A percentile compares a stretch with the other conserved stretches of the same genome.
phyloP scores from a whole-genome alignment of 139 green algal species.

The Mychonastes homosphaera region DNA sequence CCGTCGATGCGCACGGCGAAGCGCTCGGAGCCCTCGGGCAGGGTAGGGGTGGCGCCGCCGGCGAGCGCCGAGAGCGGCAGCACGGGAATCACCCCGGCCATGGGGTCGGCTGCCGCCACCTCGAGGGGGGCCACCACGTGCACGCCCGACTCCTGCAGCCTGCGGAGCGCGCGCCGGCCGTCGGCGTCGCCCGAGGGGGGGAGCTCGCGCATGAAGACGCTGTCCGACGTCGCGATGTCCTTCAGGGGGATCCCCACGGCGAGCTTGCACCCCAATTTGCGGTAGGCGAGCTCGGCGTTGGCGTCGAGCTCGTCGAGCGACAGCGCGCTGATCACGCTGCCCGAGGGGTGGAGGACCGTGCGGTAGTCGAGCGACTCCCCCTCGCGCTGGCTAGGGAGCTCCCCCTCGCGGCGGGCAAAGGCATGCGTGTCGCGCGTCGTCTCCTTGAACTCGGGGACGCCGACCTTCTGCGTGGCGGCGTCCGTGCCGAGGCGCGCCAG shows the following conservation, averaged over 20 bases:
- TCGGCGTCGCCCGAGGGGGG: constrained; percentile 42
- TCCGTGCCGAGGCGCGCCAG: constrained; percentile 68
- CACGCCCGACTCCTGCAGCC: constrained; percentile 80
- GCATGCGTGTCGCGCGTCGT: constrained; percentile 73
- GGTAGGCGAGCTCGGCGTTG: constrained; percentile 57
- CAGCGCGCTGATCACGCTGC: constrained; percentile 45
- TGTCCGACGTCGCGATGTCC: constrained; percentile 90
- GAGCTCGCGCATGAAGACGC: constrained; percentile 72
- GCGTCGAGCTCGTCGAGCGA: constrained; percentile 36
- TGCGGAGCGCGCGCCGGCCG: constrained; percentile 51
- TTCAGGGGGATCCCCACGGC: constrained; percentile 98
- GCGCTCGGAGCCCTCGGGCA: constrained; percentile 58
- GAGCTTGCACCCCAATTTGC: constrained; percentile 83
- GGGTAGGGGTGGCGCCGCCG: background rate
- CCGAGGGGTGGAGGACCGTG: constrained; percentile 66
- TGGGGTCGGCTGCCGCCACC: constrained; percentile 6
- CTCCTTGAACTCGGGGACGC: constrained; percentile 67
- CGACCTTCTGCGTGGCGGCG: constrained; percentile 31
- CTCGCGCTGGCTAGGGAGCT: constrained; percentile 66
- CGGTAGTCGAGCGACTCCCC: constrained; percentile 75
- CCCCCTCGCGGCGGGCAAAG: constrained; percentile 67
- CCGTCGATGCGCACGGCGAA: constrained; percentile 72
- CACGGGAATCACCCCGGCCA: background rate
- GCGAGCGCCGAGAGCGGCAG: background rate
- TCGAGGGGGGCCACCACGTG: constrained; percentile 62